phyloP scores from a whole-genome alignment of 805 yeast genomes.

The Ogataea methanolica region DNA sequence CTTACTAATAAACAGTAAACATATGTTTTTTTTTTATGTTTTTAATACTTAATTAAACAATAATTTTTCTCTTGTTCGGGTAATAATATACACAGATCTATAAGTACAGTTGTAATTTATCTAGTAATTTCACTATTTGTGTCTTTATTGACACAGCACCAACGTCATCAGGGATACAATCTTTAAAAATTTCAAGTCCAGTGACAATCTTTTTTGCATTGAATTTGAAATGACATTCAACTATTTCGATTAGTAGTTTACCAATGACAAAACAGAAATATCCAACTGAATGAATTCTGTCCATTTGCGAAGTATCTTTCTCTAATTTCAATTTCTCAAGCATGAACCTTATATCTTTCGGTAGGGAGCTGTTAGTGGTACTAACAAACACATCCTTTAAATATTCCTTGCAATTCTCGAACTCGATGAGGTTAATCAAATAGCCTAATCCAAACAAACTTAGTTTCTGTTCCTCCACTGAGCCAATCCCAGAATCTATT shows the following conservation, averaged over 20 bases:
- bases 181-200: conserved; percentile 12
- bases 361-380: background rate
- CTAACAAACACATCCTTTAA: background rate
- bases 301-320: conserved; percentile 1
- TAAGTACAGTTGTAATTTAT: background rate
- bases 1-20: conserved; percentile 16
- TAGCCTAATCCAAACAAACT: conserved; percentile 19
- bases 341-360: conserved; percentile 1
- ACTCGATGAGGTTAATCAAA: conserved; percentile 10
- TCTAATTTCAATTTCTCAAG: conserved; percentile 5
- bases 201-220: conserved; percentile 1
- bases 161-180: conserved; percentile 5
- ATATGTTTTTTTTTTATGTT: background rate
- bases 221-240: background rate
- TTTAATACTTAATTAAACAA: background rate
- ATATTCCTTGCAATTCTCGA: background rate
- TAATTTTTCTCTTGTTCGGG: background rate
- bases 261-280: conserved; percentile 23
- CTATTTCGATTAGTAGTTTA: background rate
- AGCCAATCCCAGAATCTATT: conserved; percentile 1
- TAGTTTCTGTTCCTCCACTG: conserved; percentile 3
- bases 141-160: conserved; percentile 6
- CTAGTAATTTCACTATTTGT: conserved; percentile 3
- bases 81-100: background rate
- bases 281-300: conserved; percentile 21